Conservation (phyloP, 140 eudicot genomes). For the Anethum foeniculum region DNA sequence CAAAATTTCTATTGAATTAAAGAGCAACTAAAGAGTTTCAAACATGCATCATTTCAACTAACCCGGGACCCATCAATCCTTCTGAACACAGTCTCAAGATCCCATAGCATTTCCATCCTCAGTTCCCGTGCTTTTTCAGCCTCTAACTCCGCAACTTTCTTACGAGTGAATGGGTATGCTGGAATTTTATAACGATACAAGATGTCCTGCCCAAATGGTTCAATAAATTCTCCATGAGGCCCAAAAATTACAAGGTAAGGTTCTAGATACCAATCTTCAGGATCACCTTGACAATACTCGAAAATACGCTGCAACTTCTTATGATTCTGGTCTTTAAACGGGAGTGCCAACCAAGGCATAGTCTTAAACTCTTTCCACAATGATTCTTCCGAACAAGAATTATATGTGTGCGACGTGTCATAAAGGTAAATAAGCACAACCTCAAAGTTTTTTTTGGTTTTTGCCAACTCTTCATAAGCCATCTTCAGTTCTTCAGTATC, state of each 20-base stretch:
- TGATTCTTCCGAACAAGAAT: not conserved
- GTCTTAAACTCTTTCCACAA: not conserved
- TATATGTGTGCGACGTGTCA: not conserved
- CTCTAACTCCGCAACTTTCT: not conserved
- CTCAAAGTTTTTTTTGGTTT: not conserved
- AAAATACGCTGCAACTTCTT: not conserved
- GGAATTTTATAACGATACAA: not conserved
- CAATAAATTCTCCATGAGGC: not conserved
- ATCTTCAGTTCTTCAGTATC: not conserved
- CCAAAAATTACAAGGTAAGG: not conserved
- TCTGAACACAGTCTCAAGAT: not conserved
- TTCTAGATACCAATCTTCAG: no score
- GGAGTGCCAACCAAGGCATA: conserved; percentile 5
- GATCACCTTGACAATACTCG: not conserved
- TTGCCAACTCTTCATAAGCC: not conserved
- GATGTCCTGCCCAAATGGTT: not conserved
- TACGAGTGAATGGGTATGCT: conserved; percentile 1
- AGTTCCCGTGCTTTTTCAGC: not conserved
- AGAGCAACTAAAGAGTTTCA: no score
- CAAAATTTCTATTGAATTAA: no score
- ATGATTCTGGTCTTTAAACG: not conserved
- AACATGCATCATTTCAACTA: no score
- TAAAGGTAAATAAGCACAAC: not conserved
- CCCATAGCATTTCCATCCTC: not conserved
- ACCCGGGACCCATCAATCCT: not conserved